A percentile compares a stretch with the other conserved stretches of the same genome.
Evolutionary conservation across 139 green algal genomes (phyloP).

Genomic region (Auxenochlorella pyrenoidosa): DNA sequence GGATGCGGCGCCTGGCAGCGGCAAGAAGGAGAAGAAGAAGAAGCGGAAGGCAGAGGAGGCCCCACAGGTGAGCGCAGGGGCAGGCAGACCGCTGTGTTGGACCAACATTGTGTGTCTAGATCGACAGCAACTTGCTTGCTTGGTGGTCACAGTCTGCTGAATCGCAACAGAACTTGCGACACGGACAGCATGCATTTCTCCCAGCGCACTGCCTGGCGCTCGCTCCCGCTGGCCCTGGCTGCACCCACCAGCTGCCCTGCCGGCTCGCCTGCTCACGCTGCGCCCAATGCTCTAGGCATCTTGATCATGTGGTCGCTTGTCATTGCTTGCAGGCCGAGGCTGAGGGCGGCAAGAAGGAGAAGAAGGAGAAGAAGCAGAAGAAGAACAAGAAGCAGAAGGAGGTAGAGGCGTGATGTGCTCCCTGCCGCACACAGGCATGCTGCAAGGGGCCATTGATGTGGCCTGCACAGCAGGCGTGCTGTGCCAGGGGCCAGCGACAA

Average conservation of each 20-base stretch:
- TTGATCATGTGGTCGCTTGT: not conserved
- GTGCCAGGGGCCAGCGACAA: no score
- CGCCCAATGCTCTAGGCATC: no score
- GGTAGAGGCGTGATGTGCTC: no score
- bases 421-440: no score
- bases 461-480: no score
- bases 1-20: not conserved
- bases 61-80: not conserved
- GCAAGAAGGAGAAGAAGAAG: slow-evolving; percentile 19
- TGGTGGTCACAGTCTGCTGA: no score
- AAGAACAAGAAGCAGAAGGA: not conserved
- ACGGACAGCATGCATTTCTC: no score
- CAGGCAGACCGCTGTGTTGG: not conserved
- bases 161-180: not conserved
- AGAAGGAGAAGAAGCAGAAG: slow-evolving; percentile 37
- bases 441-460: no score
- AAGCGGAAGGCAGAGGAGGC: not conserved
- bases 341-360: not conserved
- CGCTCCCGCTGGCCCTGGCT: no score
- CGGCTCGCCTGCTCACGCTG: no score
- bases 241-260: no score
- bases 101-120: no score
- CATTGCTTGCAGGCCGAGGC: not conserved
- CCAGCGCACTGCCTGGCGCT: not conserved
- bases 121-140: not conserved